phyloP scores from a whole-genome alignment of 192 early-diverging fungal species.

The Tieghemiomyces parasiticus region DNA sequence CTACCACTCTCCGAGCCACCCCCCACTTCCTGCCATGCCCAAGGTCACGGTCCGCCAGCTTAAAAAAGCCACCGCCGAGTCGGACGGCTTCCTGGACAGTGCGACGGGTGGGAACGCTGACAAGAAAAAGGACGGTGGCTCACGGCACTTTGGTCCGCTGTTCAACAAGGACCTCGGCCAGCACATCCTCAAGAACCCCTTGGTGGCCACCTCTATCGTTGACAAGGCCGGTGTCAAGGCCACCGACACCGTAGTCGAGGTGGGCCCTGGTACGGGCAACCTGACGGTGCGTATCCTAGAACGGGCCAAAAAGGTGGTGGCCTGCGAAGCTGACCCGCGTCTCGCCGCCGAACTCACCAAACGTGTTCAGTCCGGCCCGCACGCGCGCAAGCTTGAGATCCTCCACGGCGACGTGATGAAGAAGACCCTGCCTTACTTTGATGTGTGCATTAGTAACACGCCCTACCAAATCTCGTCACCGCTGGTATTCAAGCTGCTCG shows the following conservation, averaged over 20 bases:
- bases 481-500: constrained; percentile 87
- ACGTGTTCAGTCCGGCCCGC: constrained; percentile 78
- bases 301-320: constrained; percentile 83
- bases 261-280: constrained; percentile 99
- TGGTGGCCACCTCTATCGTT: constrained; percentile 90
- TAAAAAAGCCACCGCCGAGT: constrained; percentile 14
- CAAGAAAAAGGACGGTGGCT: constrained; percentile 12
- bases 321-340: constrained; percentile 92
- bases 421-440: constrained; percentile 91
- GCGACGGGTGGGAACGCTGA: background rate
- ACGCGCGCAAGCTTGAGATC: constrained; percentile 59
- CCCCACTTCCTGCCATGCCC: constrained; percentile 17
- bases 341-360: constrained; percentile 93
- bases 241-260: constrained; percentile 75
- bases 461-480: constrained; percentile 96
- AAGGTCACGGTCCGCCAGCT: constrained; percentile 33
- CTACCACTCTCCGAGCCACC: too few species aligned
- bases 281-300: constrained; percentile 88
- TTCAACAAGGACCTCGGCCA: constrained; percentile 97
- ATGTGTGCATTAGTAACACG: constrained; percentile 96
- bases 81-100: background rate
- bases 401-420: constrained; percentile 98
- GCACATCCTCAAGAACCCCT: constrained; percentile 96
- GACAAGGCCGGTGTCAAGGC: constrained; percentile 70
- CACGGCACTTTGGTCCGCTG: constrained; percentile 59